Conservation (phyloP, 2,329 filamentous ascomycete species). For the Xylariomycetidae sp. region DNA sequence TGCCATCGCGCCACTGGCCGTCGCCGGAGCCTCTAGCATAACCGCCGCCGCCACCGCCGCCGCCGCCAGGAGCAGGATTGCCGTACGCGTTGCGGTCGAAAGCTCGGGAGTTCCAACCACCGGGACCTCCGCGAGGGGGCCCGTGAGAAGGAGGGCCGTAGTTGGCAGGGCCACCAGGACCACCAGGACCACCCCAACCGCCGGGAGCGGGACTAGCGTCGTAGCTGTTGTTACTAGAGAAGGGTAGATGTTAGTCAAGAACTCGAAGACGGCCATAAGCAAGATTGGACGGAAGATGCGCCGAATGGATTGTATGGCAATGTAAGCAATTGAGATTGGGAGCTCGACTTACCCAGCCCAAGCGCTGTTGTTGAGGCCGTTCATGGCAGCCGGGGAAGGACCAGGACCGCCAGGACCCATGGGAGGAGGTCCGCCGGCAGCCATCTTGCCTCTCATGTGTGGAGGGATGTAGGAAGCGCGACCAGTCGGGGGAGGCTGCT, state of each 20-base stretch:
- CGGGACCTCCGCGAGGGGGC: conserved; percentile 18
- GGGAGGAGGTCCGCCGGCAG: conserved; percentile 21
- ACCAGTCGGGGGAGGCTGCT: conserved; percentile 26
- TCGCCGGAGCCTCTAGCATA: conserved; percentile 79
- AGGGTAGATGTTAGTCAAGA: conserved; percentile 3
- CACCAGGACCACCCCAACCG: conserved; percentile 23
- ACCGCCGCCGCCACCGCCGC: conserved; percentile 46
- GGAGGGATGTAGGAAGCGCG: conserved; percentile 78
- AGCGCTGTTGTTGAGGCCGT: conserved; percentile 55
- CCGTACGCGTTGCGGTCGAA: conserved; percentile 62
- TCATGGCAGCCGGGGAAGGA: conserved; percentile 31
- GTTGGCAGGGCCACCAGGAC: conserved; percentile 27
- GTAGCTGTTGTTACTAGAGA: conserved; percentile 40
- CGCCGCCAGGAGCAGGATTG: conserved; percentile 35
- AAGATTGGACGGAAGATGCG: conserved; percentile 2
- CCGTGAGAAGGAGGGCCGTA: conserved; percentile 26
- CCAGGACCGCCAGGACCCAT: conserved; percentile 24
- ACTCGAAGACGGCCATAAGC: conserved; percentile 1
- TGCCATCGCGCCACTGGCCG: conserved; percentile 93
- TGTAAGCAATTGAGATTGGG: neutral
- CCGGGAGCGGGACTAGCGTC: conserved; percentile 31
- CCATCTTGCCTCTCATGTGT: conserved; percentile 64
- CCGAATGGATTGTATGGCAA: neutral
- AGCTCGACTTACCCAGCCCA: conserved; percentile 52
- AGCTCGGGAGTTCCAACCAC: conserved; percentile 26